These are phyloP conservation scores for Candida ipomoeae DNA, from an alignment of 805 yeast genomes.

Conservation along the genomic window DNA sequence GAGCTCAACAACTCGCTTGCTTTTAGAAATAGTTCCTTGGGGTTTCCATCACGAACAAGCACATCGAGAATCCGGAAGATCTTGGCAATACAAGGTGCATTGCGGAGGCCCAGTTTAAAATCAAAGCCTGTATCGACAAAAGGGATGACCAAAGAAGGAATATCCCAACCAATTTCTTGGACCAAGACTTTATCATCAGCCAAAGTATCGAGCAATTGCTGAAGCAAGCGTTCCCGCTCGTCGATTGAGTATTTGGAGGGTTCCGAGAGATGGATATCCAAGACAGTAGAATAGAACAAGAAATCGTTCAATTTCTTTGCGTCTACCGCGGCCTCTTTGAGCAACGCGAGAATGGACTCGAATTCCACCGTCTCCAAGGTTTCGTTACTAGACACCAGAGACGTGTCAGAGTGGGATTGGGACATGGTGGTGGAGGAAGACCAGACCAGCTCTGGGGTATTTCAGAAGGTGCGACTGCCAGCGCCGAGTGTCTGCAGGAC, in stretches of 20 bases:
- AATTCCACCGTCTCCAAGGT: constrained; percentile 18
- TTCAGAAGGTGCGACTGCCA: constrained; percentile 1
- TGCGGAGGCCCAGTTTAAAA: constrained; percentile 26
- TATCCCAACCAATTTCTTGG: constrained; percentile 83
- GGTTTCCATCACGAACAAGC: constrained; percentile 67
- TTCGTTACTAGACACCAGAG: constrained; percentile 14
- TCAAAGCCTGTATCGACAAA: constrained; percentile 43
- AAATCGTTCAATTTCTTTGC: constrained; percentile 52
- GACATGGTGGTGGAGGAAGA: constrained; percentile 9
- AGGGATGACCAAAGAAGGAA: constrained; percentile 64
- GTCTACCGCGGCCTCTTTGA: constrained; percentile 31
- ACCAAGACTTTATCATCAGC: constrained; percentile 45
- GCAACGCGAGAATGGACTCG: constrained; percentile 24
- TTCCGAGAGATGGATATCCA: constrained; percentile 56
- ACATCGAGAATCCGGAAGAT: constrained; percentile 54
- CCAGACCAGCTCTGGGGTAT: background rate
- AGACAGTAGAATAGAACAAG: constrained; percentile 65
- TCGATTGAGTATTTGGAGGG: constrained; percentile 42
- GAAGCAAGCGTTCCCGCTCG: constrained; percentile 50
- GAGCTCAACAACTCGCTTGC: constrained; percentile 58
- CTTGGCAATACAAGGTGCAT: constrained; percentile 35
- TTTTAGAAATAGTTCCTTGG: constrained; percentile 73
- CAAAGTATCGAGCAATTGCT: constrained; percentile 42
- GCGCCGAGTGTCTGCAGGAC: background rate
- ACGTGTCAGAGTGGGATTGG: constrained; percentile 9